These are phyloP conservation scores for Yarrowia divulgata DNA, from an alignment of 805 yeast genomes.

Conservation along the genomic window DNA sequence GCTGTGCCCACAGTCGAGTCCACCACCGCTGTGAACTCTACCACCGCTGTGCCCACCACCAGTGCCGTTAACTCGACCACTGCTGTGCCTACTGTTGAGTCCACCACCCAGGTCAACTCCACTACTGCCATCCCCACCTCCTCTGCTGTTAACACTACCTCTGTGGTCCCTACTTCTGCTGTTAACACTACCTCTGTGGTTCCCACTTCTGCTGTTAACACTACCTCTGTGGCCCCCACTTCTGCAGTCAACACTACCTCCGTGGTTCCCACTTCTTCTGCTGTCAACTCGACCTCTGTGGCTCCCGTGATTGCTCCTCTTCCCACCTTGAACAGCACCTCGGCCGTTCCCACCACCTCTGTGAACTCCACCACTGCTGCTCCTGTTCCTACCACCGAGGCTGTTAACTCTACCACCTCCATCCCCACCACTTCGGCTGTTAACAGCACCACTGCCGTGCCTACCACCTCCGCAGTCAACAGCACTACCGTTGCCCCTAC, in stretches of 20 bases:
- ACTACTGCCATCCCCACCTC: neutral
- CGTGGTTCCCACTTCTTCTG: neutral
- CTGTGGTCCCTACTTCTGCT: neutral
- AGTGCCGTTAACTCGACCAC: neutral
- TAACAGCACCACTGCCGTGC: neutral
- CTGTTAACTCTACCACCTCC: neutral
- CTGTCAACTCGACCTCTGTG: neutral
- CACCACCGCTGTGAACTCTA: conserved; percentile 10
- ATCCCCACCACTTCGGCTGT: neutral
- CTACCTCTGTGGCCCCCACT: neutral
- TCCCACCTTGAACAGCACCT: too few relatives aligned
- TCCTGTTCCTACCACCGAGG: neutral
- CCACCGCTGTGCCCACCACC: conserved; percentile 4
- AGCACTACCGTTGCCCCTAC: neutral
- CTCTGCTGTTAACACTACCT: neutral
- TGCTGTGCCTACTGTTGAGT: neutral
- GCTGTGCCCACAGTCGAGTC: neutral
- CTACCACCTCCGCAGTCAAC: neutral
- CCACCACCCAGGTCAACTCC: conserved; percentile 5
- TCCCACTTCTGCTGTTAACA: neutral
- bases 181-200: neutral
- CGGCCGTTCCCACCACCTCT: neutral
- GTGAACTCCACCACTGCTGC: neutral
- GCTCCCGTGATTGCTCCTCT: neutral
- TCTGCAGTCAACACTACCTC: conserved; percentile 2